Evolutionary conservation across 495 filamentous ascomycete species (phyloP).

Genomic region (Penicillium odoratum): DNA sequence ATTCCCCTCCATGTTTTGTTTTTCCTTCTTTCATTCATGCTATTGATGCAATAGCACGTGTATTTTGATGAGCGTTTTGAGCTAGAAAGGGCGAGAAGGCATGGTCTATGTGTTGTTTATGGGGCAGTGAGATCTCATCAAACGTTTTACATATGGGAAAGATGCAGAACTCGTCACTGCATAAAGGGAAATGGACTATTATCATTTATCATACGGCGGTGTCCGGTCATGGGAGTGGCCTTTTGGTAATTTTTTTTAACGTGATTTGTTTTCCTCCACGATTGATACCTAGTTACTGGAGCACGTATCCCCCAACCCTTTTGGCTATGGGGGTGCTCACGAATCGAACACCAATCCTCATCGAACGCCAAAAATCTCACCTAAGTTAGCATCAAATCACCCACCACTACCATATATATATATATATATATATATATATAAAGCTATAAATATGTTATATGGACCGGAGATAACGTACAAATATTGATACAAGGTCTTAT

Average conservation of each 20-base stretch:
- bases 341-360: too few species aligned
- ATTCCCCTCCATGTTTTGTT: constrained; percentile 10
- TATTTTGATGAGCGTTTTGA: constrained; percentile 18
- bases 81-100: constrained; percentile 6
- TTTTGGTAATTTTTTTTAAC: not conserved
- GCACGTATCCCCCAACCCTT: too few species aligned
- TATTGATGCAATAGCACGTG: constrained; percentile 17
- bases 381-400: too few species aligned
- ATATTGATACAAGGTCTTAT: too few species aligned
- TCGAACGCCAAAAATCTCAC: too few species aligned
- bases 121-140: constrained; percentile 1
- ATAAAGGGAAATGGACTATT: constrained; percentile 19
- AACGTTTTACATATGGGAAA: constrained; percentile 20
- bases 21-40: constrained; percentile 3
- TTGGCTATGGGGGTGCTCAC: too few species aligned
- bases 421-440: too few species aligned
- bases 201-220: constrained; percentile 15
- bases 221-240: constrained; percentile 14
- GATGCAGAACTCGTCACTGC: constrained; percentile 8
- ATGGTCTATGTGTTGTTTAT: constrained; percentile 4
- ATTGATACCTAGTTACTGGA: not conserved
- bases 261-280: not conserved
- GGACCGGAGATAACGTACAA: too few species aligned
- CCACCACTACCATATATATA: too few species aligned
- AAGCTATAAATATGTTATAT: too few species aligned